phyloP scores from a whole-genome alignment of 140 eudicot genomes.

The Flaveria floridana region DNA sequence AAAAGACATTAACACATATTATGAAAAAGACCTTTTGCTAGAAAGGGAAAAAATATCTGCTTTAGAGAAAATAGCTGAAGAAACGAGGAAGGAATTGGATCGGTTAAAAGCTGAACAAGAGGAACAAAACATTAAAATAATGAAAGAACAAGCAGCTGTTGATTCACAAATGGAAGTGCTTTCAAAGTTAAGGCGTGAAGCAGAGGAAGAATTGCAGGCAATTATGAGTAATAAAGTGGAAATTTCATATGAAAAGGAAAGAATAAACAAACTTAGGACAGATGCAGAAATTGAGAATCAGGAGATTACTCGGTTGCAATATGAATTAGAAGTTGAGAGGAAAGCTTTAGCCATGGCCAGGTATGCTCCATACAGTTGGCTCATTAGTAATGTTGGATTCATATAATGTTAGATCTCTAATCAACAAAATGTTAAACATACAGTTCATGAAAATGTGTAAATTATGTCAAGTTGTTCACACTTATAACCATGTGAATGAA shows the following conservation, averaged over 20 bases:
- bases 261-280: conserved; percentile 65
- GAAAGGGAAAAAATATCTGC: conserved; percentile 75
- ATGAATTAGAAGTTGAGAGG: conserved; percentile 92
- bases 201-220: conserved; percentile 76
- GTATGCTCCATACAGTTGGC: conserved; percentile 33
- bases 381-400: background rate
- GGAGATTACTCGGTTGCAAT: conserved; percentile 73
- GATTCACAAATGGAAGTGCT: conserved; percentile 95
- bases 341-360: conserved; percentile 98
- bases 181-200: conserved; percentile 70
- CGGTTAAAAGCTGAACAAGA: conserved; percentile 63
- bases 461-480: too few species aligned
- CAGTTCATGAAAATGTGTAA: too few species aligned
- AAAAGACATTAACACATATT: conserved; percentile 74
- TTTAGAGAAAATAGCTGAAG: conserved; percentile 76
- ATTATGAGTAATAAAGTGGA: conserved; percentile 72
- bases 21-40: conserved; percentile 60
- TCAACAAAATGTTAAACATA: background rate
- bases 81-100: conserved; percentile 67
- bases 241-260: conserved; percentile 82
- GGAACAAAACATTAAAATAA: conserved; percentile 59
- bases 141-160: conserved; percentile 82
- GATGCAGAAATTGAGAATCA: conserved; percentile 82
- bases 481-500: too few species aligned
- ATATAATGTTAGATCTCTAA: background rate